phyloP scores from a whole-genome alignment of 345 rosid genomes.

The Pistacia atlantica region DNA sequence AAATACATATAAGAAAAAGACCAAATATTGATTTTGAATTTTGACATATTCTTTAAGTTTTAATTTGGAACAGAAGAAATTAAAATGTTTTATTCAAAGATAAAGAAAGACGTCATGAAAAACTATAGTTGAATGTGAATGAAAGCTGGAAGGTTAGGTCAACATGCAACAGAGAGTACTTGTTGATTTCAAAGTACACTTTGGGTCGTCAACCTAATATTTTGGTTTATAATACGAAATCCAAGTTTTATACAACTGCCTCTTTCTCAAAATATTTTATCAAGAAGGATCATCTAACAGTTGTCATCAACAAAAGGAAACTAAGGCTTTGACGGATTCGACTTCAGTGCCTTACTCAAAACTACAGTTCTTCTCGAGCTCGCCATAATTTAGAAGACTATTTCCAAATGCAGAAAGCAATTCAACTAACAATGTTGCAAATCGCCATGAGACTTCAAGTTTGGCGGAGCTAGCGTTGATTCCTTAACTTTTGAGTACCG shows the following conservation, averaged over 20 bases:
- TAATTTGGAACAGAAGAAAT: too few relatives aligned
- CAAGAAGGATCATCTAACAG: neutral
- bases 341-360: neutral
- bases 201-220: neutral
- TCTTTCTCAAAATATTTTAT: neutral
- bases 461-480: neutral
- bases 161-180: too few relatives aligned
- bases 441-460: neutral
- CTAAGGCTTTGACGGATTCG: conserved; percentile 3
- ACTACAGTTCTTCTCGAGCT: neutral
- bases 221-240: neutral
- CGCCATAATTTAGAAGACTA: neutral
- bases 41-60: too few relatives aligned
- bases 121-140: too few relatives aligned
- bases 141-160: too few relatives aligned
- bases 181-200: neutral
- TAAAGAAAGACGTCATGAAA: too few relatives aligned
- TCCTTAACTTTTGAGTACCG: too few relatives aligned
- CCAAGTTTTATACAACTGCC: neutral
- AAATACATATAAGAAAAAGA: too few relatives aligned
- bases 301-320: neutral
- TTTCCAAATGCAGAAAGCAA: neutral
- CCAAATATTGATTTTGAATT: too few relatives aligned
- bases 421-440: too few relatives aligned
- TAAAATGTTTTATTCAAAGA: too few relatives aligned